Percentiles rank a stretch among this genome's conserved stretches.
Evolutionary conservation across 768 basidiomycete species (phyloP).

Genomic region (Phylloporus sp.): DNA sequence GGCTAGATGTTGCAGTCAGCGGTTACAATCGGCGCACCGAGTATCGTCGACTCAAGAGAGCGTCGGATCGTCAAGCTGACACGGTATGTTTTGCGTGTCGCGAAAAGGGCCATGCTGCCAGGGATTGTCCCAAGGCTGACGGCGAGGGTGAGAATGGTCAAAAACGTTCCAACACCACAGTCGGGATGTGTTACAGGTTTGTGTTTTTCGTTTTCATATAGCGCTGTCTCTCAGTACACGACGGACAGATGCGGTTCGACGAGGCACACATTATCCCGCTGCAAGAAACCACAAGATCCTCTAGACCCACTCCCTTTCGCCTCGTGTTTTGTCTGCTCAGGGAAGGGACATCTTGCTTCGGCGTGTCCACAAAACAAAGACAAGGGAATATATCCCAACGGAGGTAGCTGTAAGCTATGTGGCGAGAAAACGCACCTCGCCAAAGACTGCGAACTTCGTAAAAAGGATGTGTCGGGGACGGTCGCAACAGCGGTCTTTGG

Average conservation of each 20-base stretch:
- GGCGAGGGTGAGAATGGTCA: slow-evolving; percentile 19
- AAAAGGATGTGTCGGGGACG: slow-evolving; percentile 42
- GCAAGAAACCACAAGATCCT: slow-evolving; percentile 59
- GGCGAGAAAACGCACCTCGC: slow-evolving; percentile 81
- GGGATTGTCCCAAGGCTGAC: slow-evolving; percentile 60
- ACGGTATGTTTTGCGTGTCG: slow-evolving; percentile 88
- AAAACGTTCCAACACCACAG: slow-evolving; percentile 25
- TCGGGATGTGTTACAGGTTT: slow-evolving; percentile 71
- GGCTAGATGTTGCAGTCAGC: slow-evolving; percentile 21
- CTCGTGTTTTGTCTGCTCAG: slow-evolving; percentile 86
- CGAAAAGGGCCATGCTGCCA: slow-evolving; percentile 75
- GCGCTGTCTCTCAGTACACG: not conserved
- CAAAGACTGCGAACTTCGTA: slow-evolving; percentile 69
- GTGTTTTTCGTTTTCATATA: slow-evolving; percentile 18
- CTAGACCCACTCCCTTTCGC: slow-evolving; percentile 77
- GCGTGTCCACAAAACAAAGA: slow-evolving; percentile 74
- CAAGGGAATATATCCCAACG: slow-evolving; percentile 85
- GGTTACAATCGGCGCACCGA: slow-evolving; percentile 42
- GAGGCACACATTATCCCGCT: slow-evolving; percentile 70
- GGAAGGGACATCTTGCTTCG: slow-evolving; percentile 80
- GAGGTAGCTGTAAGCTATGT: slow-evolving; percentile 87
- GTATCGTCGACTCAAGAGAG: slow-evolving; percentile 58
- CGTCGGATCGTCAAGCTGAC: slow-evolving; percentile 46
- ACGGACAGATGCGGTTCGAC: slow-evolving; percentile 70
- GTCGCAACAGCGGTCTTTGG: slow-evolving; percentile 21